phyloP scores from a whole-genome alignment of 2,329 filamentous ascomycete species.

The Cercospora sp. region DNA sequence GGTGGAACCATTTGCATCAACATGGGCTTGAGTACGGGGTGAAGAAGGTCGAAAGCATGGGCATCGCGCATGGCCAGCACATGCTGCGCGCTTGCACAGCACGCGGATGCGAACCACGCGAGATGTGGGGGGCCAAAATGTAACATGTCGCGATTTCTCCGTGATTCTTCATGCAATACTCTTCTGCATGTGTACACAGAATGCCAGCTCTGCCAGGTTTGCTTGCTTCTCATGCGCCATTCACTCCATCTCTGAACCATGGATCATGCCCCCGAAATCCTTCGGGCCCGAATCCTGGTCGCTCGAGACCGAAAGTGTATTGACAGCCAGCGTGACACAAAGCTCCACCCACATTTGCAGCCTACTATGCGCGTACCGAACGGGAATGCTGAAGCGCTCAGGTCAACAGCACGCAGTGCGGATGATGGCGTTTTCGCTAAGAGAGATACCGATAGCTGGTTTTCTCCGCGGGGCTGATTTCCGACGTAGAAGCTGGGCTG shows the following conservation, averaged over 20 bases:
- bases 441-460: too few relatives aligned
- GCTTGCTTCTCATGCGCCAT: not conserved
- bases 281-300: slow-evolving; percentile 1
- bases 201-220: not conserved
- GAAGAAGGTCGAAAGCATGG: not conserved
- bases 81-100: not conserved
- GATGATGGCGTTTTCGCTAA: too few relatives aligned
- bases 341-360: not conserved
- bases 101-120: not conserved
- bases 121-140: not conserved
- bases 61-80: not conserved
- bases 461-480: not conserved
- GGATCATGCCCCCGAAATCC: not conserved
- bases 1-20: not conserved
- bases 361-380: not conserved
- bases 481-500: not conserved
- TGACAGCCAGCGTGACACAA: slow-evolving; percentile 4
- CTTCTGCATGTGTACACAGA: not conserved
- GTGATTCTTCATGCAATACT: not conserved
- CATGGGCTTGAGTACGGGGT: not conserved
- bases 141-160: not conserved
- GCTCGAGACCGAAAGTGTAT: not conserved
- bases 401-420: not conserved
- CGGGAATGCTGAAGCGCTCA: not conserved
- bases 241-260: not conserved